Conservation (phyloP, 2,329 filamentous ascomycete species). For the Verticillium alfalfae region DNA sequence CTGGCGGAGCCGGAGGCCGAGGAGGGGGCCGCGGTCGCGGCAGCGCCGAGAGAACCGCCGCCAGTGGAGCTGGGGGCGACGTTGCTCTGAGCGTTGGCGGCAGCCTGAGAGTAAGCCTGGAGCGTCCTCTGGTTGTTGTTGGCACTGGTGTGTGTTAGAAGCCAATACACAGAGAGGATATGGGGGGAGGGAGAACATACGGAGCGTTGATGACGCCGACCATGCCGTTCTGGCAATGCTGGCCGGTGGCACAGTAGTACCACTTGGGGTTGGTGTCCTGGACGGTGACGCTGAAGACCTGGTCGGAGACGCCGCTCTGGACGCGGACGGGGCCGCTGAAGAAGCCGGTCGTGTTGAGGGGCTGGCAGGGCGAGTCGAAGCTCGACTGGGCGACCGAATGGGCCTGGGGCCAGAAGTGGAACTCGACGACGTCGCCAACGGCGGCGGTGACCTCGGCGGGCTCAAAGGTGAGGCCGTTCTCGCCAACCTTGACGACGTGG, state of each 20-base stretch:
- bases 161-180: background rate
- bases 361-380: slow-evolving; percentile 54
- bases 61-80: slow-evolving; percentile 7
- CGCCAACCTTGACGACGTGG: slow-evolving; percentile 17
- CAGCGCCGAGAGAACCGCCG: slow-evolving; percentile 8
- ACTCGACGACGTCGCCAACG: slow-evolving; percentile 40
- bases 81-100: slow-evolving; percentile 5
- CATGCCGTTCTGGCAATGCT: slow-evolving; percentile 58
- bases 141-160: background rate
- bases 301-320: slow-evolving; percentile 11
- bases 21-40: slow-evolving; percentile 2
- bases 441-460: slow-evolving; percentile 45
- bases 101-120: slow-evolving; percentile 3
- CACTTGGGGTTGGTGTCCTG: slow-evolving; percentile 52
- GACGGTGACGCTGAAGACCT: slow-evolving; percentile 12
- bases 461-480: slow-evolving; percentile 36
- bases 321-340: slow-evolving; percentile 36
- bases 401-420: slow-evolving; percentile 41
- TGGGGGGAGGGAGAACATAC: slow-evolving; percentile 1
- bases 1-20: background rate
- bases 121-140: slow-evolving; percentile 1
- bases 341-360: slow-evolving; percentile 45
- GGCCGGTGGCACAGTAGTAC: slow-evolving; percentile 56
- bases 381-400: slow-evolving; percentile 58
- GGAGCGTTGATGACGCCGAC: slow-evolving; percentile 35